Conservation (phyloP, 202 grass and related monocot genomes). For the Elaeis oleifera region DNA sequence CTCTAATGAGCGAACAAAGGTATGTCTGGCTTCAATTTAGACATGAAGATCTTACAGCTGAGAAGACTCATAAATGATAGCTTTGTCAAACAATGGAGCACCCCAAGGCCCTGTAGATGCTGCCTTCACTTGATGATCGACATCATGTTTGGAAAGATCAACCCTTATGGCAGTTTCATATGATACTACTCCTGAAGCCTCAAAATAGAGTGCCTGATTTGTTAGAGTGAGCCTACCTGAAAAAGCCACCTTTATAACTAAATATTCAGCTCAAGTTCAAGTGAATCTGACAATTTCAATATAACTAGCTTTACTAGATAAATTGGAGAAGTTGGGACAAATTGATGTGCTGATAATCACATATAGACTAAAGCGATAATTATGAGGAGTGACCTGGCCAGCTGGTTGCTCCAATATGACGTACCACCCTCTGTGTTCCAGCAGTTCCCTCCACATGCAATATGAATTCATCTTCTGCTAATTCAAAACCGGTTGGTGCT, state of each 20-base stretch:
- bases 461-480: constrained; percentile 71
- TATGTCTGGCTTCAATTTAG: constrained; percentile 1
- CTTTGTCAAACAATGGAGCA: constrained; percentile 83
- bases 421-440: constrained; percentile 67
- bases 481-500: constrained; percentile 55
- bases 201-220: constrained; percentile 83
- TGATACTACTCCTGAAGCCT: constrained; percentile 57
- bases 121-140: constrained; percentile 58
- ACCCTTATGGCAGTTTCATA: constrained; percentile 62
- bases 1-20: not conserved
- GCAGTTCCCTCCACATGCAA: constrained; percentile 69
- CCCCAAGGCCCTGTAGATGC: constrained; percentile 85
- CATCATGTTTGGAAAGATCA: constrained; percentile 46
- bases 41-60: constrained; percentile 36
- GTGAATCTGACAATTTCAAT: no score
- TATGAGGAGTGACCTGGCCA: constrained; percentile 47
- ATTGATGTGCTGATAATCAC: no score
- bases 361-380: not conserved
- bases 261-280: no score
- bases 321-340: no score
- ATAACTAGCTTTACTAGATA: no score
- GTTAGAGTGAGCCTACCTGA: constrained; percentile 75
- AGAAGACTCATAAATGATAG: constrained; percentile 52
- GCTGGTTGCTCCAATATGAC: constrained; percentile 58
- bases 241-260: constrained; percentile 1